Conservation (phyloP, 148 eudicot genomes). For the Gaultheria prostrata region DNA sequence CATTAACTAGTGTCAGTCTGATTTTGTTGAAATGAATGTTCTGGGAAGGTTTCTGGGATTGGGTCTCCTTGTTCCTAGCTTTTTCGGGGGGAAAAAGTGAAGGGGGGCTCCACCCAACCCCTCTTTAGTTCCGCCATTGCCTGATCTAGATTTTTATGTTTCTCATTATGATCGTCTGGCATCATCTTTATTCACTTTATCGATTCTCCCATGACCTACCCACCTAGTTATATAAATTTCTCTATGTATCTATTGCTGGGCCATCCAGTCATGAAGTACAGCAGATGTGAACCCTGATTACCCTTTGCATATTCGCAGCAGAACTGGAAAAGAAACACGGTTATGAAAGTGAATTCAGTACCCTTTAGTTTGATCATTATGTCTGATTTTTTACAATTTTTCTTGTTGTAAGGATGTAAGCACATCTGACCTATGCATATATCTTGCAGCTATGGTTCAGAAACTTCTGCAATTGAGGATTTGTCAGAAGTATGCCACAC, state of each 20-base stretch:
- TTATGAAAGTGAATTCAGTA: not conserved
- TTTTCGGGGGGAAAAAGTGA: too few relatives aligned
- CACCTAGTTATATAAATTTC: not conserved
- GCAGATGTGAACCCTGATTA: not conserved
- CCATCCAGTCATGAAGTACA: not conserved
- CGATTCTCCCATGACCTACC: not conserved
- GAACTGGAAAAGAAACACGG: not conserved
- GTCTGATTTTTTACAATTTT: not conserved
- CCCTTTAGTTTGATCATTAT: not conserved
- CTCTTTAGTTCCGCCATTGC: too few relatives aligned
- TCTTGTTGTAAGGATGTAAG: not conserved
- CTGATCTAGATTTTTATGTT: not conserved
- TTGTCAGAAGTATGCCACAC: conserved; percentile 78
- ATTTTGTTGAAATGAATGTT: not conserved
- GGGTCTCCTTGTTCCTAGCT: too few relatives aligned
- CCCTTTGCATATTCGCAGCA: not conserved
- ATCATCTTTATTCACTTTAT: not conserved
- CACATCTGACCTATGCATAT: conserved; percentile 7
- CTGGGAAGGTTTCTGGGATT: not conserved
- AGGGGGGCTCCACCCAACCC: too few relatives aligned
- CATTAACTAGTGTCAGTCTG: not conserved
- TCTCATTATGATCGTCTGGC: not conserved
- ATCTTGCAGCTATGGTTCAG: conserved; percentile 83
- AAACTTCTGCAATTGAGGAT: conserved; percentile 68
- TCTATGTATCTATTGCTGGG: not conserved